Evolutionary conservation across 2,329 filamentous ascomycete genomes (phyloP), one percentile per base, ranked within the genome.

Genomic region (Lithohypha guttulata): DNA sequence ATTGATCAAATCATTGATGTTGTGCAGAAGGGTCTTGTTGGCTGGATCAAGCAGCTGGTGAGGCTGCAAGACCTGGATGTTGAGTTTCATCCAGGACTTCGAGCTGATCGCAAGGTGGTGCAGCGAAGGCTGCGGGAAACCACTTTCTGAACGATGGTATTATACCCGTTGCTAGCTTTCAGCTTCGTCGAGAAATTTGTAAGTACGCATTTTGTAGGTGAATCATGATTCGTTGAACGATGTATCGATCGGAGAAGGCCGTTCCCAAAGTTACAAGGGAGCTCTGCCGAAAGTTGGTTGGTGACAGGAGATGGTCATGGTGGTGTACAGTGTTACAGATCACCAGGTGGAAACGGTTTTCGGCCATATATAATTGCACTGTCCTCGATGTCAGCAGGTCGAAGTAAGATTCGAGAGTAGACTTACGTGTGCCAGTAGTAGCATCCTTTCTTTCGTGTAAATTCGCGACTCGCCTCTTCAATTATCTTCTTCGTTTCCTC

Each of bases 401-500:
- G 5, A 15, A 25, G 17, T 9, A 18, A 2, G 21, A 21, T 3
- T 10, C n/a, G 10, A 15, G n/a, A 21, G 13, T 19, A 21, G n/a
- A 33, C 37, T 33, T 26, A 40, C 37, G 20, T 30, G 26, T 20
- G 29, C 29, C 29, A 40, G 21, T 40, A 40, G 17, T 40, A 40
- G 30, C 30, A 34, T n/a, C 20, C 20, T 19, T 25, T 33, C 10
- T 38, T 31, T 10, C 41, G 30, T 15, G 29, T 38, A 9, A 42
- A 33, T 14, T 48, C 46, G 14, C 28, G 9, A 19, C 45, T 47
- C 22, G 47, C 43, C 10, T 44, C 39, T 10, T 43, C 45, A 30
- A 53, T 42, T 11, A 54, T 39, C 11, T 46, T 25, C 8, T 51
- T 44, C 27, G 53, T 45, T 8, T 54, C 50, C 7, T 51, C 43